A percentile compares a stretch with the other conserved stretches of the same genome.
These are phyloP conservation scores for Ceratocystis papillata DNA, from an alignment of 2,329 filamentous ascomycete species.

Conservation along the genomic window DNA sequence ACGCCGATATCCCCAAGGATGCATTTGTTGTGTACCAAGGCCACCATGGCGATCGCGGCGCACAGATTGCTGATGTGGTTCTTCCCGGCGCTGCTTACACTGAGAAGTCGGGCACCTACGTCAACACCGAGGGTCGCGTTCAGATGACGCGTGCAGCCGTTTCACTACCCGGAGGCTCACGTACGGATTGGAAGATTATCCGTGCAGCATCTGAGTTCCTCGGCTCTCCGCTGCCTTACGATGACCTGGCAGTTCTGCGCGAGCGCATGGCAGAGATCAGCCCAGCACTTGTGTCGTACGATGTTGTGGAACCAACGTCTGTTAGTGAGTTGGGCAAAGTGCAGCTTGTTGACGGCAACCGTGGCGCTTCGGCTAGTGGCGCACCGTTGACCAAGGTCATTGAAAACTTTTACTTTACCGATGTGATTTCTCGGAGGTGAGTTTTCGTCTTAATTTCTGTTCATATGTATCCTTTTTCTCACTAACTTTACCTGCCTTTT, in stretches of 20 bases:
- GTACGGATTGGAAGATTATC: constrained; percentile 98
- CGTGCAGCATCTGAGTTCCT: constrained; percentile 88
- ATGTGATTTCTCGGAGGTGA: constrained; percentile 90
- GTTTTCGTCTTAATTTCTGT: constrained; percentile 29
- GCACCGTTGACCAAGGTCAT: constrained; percentile 71
- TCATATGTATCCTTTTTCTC: background rate
- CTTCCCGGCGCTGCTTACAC: constrained; percentile 93
- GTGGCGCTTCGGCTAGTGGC: constrained; percentile 64
- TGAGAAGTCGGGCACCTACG: constrained; percentile 89
- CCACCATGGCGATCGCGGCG: constrained; percentile 90
- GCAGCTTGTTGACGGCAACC: constrained; percentile 93
- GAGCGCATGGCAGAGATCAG: constrained; percentile 95
- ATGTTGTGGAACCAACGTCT: constrained; percentile 74
- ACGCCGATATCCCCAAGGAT: constrained; percentile 82
- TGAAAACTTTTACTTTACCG: constrained; percentile 97
- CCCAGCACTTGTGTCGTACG: constrained; percentile 78
- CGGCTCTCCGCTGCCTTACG: constrained; percentile 75
- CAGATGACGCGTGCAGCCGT: constrained; percentile 89
- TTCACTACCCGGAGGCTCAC: constrained; percentile 73
- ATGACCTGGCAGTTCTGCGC: constrained; percentile 77
- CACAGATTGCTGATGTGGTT: constrained; percentile 84
- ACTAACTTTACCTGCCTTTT: background rate
- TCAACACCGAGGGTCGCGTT: constrained; percentile 95
- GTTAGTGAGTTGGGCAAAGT: constrained; percentile 73
- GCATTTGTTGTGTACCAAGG: constrained; percentile 97